Conservation (phyloP, 495 filamentous ascomycete genomes). For the Cercophora newfieldiana region DNA sequence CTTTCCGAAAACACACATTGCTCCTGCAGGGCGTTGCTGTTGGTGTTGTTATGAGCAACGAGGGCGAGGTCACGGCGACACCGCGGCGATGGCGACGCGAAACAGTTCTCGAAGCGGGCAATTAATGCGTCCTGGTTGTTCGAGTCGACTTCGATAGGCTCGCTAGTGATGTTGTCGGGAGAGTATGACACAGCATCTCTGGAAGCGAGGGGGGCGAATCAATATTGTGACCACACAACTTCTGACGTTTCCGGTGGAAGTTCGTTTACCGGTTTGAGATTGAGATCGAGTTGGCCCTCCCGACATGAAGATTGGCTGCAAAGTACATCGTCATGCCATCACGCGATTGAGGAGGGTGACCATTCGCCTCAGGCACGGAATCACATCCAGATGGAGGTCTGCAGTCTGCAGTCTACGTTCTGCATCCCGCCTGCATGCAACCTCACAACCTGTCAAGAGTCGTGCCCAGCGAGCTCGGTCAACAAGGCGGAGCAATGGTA, state of each 20-base stretch:
- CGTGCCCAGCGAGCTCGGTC: background rate
- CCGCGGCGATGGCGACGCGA: background rate
- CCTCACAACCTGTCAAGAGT: background rate
- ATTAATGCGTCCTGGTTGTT: background rate
- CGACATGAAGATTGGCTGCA: background rate
- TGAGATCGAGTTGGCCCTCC: background rate
- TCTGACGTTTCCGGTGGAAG: background rate
- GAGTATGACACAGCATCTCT: background rate
- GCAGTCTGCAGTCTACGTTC: background rate
- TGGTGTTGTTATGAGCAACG: background rate
- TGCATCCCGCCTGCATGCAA: background rate
- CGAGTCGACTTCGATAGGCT: background rate
- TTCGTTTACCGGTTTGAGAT: background rate
- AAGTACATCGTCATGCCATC: background rate
- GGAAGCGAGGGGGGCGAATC: background rate
- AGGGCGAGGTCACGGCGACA: background rate
- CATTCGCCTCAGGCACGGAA: background rate
- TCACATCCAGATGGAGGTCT: too few relatives aligned
- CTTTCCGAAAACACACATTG: background rate
- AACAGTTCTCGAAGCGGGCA: background rate
- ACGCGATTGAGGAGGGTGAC: background rate
- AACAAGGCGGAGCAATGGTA: background rate
- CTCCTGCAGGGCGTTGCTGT: background rate
- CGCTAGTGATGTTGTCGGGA: background rate
- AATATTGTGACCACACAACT: background rate